Evolutionary conservation across 2,329 filamentous ascomycete genomes (phyloP).

Genomic region (Xylogone sp.): DNA sequence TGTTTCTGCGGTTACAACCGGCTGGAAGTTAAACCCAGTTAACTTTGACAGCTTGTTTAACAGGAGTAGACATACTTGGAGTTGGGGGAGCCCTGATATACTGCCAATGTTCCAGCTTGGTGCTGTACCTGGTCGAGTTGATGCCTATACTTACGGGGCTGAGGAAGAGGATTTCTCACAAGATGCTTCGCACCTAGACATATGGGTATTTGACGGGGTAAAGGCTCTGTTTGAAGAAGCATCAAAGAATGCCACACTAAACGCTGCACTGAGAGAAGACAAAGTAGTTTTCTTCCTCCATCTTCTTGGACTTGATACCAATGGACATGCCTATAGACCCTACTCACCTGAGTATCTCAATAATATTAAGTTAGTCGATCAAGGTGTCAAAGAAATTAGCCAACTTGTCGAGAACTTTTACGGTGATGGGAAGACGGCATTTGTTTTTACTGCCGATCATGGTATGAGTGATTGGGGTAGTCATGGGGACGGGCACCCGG

Average conservation of each 20-base stretch:
- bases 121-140: constrained; percentile 81
- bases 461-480: constrained; percentile 99
- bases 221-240: constrained; percentile 82
- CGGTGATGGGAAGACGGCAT: constrained; percentile 78
- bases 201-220: constrained; percentile 94
- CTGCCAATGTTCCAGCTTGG: constrained; percentile 95
- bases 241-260: constrained; percentile 70
- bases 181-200: constrained; percentile 76
- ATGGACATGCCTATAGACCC: constrained; percentile 79
- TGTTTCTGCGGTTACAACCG: constrained; percentile 93
- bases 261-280: constrained; percentile 70
- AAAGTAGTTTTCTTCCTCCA: constrained; percentile 95
- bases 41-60: constrained; percentile 99
- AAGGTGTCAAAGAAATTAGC: constrained; percentile 81
- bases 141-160: constrained; percentile 78
- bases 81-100: constrained; percentile 98
- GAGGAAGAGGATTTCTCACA: constrained; percentile 89
- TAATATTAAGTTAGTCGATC: constrained; percentile 91
- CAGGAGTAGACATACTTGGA: constrained; percentile 94
- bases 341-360: constrained; percentile 94
- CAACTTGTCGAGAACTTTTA: constrained; percentile 84
- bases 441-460: constrained; percentile 95
- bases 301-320: constrained; percentile 86
- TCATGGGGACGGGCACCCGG: constrained; percentile 94
- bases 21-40: constrained; percentile 97